Percentiles rank a stretch among this genome's conserved stretches.
Conservation (phyloP, 208 protist genomes). For the Porcisia hertigi region DNA sequence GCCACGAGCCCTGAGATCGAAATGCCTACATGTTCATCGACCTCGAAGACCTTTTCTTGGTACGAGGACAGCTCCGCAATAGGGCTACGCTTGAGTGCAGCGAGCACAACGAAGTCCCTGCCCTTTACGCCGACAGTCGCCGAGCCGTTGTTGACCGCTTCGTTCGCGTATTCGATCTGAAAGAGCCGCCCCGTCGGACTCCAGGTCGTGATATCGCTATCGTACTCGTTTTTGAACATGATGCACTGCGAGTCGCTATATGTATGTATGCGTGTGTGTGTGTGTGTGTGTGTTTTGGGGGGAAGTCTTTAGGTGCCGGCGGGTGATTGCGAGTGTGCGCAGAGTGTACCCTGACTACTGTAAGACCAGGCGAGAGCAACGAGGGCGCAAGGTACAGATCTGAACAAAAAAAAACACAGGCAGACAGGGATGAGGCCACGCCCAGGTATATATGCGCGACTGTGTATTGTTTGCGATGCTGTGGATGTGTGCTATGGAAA, state of each 20-base stretch:
- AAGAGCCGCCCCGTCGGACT: slow-evolving; percentile 96
- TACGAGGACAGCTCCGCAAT: slow-evolving; percentile 96
- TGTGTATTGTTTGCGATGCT: no score
- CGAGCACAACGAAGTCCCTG: slow-evolving; percentile 94
- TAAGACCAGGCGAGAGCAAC: no score
- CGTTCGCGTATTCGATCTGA: slow-evolving; percentile 99
- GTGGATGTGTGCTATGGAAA: no score
- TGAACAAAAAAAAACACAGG: no score
- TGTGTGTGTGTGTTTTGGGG: not conserved
- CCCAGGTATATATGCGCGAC: no score
- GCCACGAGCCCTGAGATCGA: slow-evolving; percentile 98
- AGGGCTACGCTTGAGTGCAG: slow-evolving; percentile 93
- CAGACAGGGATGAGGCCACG: no score
- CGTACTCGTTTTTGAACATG: slow-evolving; percentile 96
- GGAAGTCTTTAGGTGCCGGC: no score
- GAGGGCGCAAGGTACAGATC: no score
- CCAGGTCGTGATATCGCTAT: slow-evolving; percentile 99
- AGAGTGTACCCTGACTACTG: no score
- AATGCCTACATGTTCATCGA: slow-evolving; percentile 99
- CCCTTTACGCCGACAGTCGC: slow-evolving; percentile 97
- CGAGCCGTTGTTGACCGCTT: slow-evolving; percentile 99
- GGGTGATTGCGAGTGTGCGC: no score
- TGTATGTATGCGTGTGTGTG: not conserved
- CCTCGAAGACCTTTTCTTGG: slow-evolving; percentile 97
- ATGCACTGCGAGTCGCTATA: not conserved